Conservation (phyloP, 257 asterid species). For the Penstemon barbatus region DNA sequence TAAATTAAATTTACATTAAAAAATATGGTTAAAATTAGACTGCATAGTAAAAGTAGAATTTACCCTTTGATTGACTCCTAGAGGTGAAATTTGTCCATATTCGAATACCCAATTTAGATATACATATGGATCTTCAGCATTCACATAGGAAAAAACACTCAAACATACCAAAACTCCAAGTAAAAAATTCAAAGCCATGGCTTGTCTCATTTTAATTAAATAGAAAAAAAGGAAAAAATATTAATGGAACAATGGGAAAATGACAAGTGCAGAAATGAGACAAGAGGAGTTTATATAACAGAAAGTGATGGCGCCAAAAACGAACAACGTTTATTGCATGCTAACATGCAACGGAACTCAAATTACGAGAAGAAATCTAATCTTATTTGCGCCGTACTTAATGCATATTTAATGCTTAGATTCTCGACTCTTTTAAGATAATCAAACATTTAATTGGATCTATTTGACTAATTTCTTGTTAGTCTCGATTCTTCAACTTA, state of each 20-base stretch:
- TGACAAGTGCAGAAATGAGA: slow-evolving; percentile 18
- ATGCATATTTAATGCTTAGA: slow-evolving; percentile 47
- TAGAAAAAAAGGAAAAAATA: too few relatives aligned
- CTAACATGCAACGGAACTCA: slow-evolving; percentile 43
- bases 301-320: slow-evolving; percentile 16
- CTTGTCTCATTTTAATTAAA: slow-evolving; percentile 37
- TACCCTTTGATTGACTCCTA: slow-evolving; percentile 52
- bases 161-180: slow-evolving; percentile 47
- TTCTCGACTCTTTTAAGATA: slow-evolving; percentile 22
- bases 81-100: too few relatives aligned
- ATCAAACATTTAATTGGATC: neutral
- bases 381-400: slow-evolving; percentile 58
- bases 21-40: neutral
- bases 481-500: slow-evolving; percentile 34
- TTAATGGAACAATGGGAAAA: slow-evolving; percentile 7
- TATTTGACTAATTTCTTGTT: slow-evolving; percentile 35
- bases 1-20: neutral
- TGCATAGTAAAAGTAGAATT: neutral
- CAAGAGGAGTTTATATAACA: slow-evolving; percentile 33
- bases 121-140: too few relatives aligned
- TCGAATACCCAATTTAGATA: too few relatives aligned
- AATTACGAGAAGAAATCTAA: slow-evolving; percentile 47
- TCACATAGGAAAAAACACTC: slow-evolving; percentile 30
- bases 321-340: slow-evolving; percentile 34
- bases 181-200: slow-evolving; percentile 34